Base-by-base conservation (phyloP, 805 yeast genomes). In the Candida easanensis region DNA sequence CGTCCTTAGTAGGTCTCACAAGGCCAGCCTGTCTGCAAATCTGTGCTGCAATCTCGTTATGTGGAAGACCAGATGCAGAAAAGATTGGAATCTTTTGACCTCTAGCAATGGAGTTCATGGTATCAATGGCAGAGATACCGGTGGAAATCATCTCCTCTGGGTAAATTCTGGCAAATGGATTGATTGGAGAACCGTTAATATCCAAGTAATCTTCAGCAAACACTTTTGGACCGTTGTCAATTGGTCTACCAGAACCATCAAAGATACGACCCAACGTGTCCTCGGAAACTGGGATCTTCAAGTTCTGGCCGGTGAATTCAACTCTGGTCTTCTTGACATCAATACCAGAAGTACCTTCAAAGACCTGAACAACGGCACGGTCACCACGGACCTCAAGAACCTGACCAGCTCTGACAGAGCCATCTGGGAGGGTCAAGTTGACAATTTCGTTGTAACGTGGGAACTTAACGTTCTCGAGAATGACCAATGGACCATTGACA, bases 91-190 rank as follows among this genome's bases (percentile, higher is more conserved):
- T 93, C 74, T 93, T 93, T 74, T 93, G 99, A 56, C 99, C 99
- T 79, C 99, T 88, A 48, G 99, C 99, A 76, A 93, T 93, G 34
- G 99, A 91, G 72, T 93, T 95, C 99, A 93, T 93, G 45, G 97
- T 90, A 68, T 93, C 99, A 63, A 93, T 93, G 39, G 99, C 97
- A 38, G 97, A 90, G 52, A 93, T 78, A 79, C 99, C 99, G 16
- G 99, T 95, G 41, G 97, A 89, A 59, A 93, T 93, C 99, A 93
- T 93, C 74, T 93, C 99, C 76, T 93, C 99, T 23, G 99, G 99
- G 66, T 95, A 95, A 57, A 93, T 93, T 73, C 99, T 90, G 34
- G 97, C 95, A 66, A 71, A 93, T 42, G 99, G 99, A 65, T 93
- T 93, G 69, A 93, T 93, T 62, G 99, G 98, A 33, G 98, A 89